Conservation (phyloP, 192 early-diverging fungal species). For the Umbelopsis sp. region DNA sequence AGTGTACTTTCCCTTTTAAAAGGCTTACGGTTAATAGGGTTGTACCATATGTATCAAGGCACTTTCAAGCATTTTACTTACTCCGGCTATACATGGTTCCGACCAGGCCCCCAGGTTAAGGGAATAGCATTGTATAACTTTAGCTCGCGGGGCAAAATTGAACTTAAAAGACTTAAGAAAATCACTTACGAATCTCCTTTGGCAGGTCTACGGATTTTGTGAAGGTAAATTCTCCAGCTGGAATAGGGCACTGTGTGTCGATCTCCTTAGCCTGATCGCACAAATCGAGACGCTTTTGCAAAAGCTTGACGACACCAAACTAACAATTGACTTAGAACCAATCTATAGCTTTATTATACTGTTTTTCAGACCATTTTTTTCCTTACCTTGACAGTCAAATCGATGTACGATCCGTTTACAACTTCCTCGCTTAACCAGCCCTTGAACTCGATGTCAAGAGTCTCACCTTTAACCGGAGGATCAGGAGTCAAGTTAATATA, state of each 20-base stretch:
- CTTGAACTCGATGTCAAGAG: constrained; percentile 44
- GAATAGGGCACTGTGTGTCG: constrained; percentile 53
- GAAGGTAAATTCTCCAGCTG: constrained; percentile 42
- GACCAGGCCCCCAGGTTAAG: not conserved
- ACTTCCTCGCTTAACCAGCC: constrained; percentile 45
- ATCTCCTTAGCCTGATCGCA: constrained; percentile 47
- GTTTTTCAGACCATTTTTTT: not conserved
- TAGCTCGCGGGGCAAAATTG: not conserved
- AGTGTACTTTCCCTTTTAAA: constrained; percentile 52
- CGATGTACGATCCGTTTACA: constrained; percentile 42
- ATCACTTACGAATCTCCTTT: constrained; percentile 57
- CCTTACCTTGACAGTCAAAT: constrained; percentile 46
- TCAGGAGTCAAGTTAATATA: constrained; percentile 49
- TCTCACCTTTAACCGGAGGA: constrained; percentile 49
- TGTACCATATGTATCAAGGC: not conserved
- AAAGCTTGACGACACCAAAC: constrained; percentile 45
- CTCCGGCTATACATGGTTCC: not conserved
- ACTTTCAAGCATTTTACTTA: too few species aligned
- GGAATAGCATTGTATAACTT: not conserved
- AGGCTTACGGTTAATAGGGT: too few species aligned
- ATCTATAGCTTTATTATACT: not conserved
- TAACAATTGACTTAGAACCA: not conserved
- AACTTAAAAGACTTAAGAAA: too few species aligned
- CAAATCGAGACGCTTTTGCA: constrained; percentile 51
- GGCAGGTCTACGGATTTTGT: constrained; percentile 49